Percentiles rank a stretch among this genome's conserved stretches.
phyloP scores from a whole-genome alignment of 495 filamentous ascomycete genomes.

The Glutinoglossum americanum region DNA sequence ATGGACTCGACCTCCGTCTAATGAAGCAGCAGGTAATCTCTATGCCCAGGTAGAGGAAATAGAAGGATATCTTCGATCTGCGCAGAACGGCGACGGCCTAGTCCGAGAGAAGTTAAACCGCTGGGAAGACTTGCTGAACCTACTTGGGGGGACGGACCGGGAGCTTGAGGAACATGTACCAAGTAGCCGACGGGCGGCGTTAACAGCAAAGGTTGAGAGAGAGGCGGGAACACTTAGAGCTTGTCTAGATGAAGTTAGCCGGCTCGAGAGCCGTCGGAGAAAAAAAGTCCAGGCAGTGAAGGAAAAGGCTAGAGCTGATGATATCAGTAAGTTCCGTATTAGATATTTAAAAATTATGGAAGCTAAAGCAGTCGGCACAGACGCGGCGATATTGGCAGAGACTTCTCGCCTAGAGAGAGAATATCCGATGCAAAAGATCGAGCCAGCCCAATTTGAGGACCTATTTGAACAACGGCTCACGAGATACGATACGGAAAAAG shows the following conservation, averaged over 20 bases:
- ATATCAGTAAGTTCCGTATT: slow-evolving; percentile 44
- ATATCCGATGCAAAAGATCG: slow-evolving; percentile 63
- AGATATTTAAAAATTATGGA: not conserved
- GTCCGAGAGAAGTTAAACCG: slow-evolving; percentile 60
- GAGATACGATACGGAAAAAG: slow-evolving; percentile 56
- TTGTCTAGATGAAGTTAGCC: slow-evolving; percentile 59
- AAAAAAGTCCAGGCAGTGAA: slow-evolving; percentile 80
- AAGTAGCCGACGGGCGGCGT: slow-evolving; percentile 52
- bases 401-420: slow-evolving; percentile 67
- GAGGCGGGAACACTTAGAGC: slow-evolving; percentile 52
- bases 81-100: slow-evolving; percentile 59
- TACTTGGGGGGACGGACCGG: slow-evolving; percentile 57
- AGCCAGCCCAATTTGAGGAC: slow-evolving; percentile 72
- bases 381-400: slow-evolving; percentile 54
- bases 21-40: slow-evolving; percentile 47
- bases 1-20: slow-evolving; percentile 53
- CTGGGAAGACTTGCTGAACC: slow-evolving; percentile 46
- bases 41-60: slow-evolving; percentile 60
- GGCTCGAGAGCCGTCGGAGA: slow-evolving; percentile 63
- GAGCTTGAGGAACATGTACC: slow-evolving; percentile 77
- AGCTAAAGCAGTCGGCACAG: slow-evolving; percentile 14
- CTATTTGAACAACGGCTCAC: slow-evolving; percentile 68
- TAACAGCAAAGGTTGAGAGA: slow-evolving; percentile 58
- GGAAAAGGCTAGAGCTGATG: slow-evolving; percentile 65
- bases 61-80: slow-evolving; percentile 69